Evolutionary conservation across 2,329 filamentous ascomycete species (phyloP), one percentile per base, ranked within the genome.

Genomic region (Talaromyces sp.): DNA sequence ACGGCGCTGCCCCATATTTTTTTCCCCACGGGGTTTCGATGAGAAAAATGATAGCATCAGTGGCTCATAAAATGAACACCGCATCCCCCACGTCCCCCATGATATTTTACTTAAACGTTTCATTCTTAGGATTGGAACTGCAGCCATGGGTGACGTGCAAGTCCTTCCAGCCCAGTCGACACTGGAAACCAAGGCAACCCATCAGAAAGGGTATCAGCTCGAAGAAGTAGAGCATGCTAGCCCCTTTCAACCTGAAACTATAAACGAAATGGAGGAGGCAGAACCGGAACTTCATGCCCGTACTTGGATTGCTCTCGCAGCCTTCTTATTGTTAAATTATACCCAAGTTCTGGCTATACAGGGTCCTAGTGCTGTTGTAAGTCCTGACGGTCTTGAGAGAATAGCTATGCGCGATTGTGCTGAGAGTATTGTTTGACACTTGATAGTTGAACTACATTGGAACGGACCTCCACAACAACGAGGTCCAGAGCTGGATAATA

Each of bases 251-350:
- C 31, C 48, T 27, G 14, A 46, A 38, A 29, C 6, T 29, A 29
- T 32, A 24, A 32, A 24, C 41, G 41, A 57, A n/a, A 31, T 48
- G 12, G 38, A 21, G 14, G 55, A 50, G 17, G 43, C 31, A 48
- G 55, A 57, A 19, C 41, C 55, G 19, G 55, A 31, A 1, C 14
- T 57, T 46, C 55, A 57, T 21, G 24, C 29, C 17, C 55, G 55
- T 17, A 57, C 55, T 31, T 57, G 55, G 55, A 32, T 57, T 27
- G 55, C 55, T 9, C 27, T 51, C 17, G 41, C 38, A 26, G 27
- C 55, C 19, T 48, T 57, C 26, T 57, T 57, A n/a, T 27, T 57
- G 26, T 31, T 57, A 43, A 57, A 57, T 19, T 48, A 48, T 17
- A 46, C 46, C 19, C 55, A 57, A 27, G 29, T 27, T 27, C 29